Evolutionary conservation across 2,329 filamentous ascomycete genomes (phyloP).

Genomic region (Cordyceps fumosorosea): DNA sequence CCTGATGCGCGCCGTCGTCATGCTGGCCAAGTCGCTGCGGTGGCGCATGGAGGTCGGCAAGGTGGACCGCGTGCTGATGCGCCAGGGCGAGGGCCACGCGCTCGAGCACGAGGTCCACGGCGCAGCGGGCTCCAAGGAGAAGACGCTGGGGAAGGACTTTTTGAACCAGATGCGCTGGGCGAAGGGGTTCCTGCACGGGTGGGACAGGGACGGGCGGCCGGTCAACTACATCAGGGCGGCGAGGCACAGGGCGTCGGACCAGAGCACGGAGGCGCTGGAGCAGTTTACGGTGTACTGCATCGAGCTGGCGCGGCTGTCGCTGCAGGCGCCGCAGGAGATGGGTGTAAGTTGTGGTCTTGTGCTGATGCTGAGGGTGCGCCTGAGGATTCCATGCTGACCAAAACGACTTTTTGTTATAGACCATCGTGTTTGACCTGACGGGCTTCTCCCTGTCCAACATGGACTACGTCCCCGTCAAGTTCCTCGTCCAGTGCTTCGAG

Average conservation of each 20-base stretch:
- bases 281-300: conserved; percentile 82
- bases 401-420: neutral
- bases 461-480: conserved; percentile 89
- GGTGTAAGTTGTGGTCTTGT: conserved; percentile 52
- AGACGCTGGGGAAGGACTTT: conserved; percentile 66
- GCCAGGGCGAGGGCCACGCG: conserved; percentile 59
- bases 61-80: conserved; percentile 77
- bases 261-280: conserved; percentile 69
- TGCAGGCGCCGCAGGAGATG: conserved; percentile 72
- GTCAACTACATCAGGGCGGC: conserved; percentile 74
- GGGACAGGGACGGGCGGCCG: conserved; percentile 70
- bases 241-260: conserved; percentile 69
- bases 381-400: neutral
- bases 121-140: conserved; percentile 42
- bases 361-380: neutral
- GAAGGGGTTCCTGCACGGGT: conserved; percentile 79
- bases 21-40: conserved; percentile 83
- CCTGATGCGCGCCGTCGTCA: conserved; percentile 76
- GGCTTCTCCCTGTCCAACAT: conserved; percentile 84
- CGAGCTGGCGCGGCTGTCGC: conserved; percentile 72
- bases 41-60: conserved; percentile 74
- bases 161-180: conserved; percentile 72
- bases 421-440: conserved; percentile 68
- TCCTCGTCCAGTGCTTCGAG: conserved; percentile 95
- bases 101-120: conserved; percentile 46